These are phyloP conservation scores for Diutina mesorugosa DNA, from an alignment of 1,139 yeast species.

Conservation along the genomic window DNA sequence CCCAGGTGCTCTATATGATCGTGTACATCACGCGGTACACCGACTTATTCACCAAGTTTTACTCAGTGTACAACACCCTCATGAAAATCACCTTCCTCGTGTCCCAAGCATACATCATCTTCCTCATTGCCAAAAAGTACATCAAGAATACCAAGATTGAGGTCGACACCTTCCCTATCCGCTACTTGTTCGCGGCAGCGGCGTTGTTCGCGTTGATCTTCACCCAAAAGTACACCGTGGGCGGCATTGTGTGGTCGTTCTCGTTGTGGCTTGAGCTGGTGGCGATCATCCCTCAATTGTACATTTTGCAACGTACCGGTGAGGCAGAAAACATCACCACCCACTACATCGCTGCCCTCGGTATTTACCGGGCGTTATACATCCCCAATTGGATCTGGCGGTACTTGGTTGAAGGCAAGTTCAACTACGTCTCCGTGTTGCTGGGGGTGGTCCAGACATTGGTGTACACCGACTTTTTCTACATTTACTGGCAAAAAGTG, in stretches of 20 bases:
- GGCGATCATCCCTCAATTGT: conserved; percentile 86
- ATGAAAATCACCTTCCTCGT: conserved; percentile 75
- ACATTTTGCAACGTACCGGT: conserved; percentile 80
- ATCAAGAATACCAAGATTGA: conserved; percentile 38
- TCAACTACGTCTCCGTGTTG: conserved; percentile 58
- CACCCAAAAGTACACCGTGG: conserved; percentile 47
- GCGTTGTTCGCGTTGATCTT: conserved; percentile 48
- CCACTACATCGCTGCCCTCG: conserved; percentile 89
- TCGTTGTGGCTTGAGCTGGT: conserved; percentile 82
- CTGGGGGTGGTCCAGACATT: conserved; percentile 83
- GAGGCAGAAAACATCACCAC: conserved; percentile 79
- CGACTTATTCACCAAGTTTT: conserved; percentile 47
- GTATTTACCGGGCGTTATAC: conserved; percentile 77
- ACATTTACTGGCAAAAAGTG: conserved; percentile 70
- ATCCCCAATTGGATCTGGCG: conserved; percentile 94
- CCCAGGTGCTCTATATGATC: conserved; percentile 66
- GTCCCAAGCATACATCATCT: conserved; percentile 64
- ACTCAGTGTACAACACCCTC: conserved; percentile 60
- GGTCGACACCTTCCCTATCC: conserved; percentile 64
- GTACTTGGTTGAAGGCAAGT: conserved; percentile 51
- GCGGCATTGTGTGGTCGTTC: conserved; percentile 66
- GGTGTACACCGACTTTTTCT: conserved; percentile 89
- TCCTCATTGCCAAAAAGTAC: conserved; percentile 55
- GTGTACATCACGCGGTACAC: conserved; percentile 76
- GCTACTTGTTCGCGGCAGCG: conserved; percentile 58